Evolutionary conservation across 805 yeast species (phyloP), one percentile per base, ranked within the genome.

Genomic region (Torulaspora franciscae): DNA sequence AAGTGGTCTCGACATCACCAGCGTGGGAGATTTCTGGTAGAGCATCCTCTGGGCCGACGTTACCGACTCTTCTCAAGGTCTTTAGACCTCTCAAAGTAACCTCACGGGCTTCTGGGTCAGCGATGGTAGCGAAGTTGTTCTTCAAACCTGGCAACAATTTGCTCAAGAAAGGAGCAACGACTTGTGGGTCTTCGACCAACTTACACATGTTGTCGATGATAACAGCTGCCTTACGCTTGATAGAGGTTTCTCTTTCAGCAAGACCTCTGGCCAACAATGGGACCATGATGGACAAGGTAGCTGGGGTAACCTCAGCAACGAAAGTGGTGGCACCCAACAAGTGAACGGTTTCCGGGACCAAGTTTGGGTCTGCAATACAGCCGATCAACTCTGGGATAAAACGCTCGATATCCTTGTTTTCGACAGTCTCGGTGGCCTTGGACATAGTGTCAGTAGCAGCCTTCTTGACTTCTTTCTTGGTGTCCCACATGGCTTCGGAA

Each of bases 401-500:
- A 80, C 91, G 88, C 75, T 88, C 96, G 70, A 93, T 95, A 90
- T 93, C 99, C 84, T 91, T 93, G 93, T 93, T 93, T 73, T 91
- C 95, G 61, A 93, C 91, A 67, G 98, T 89, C 73, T 90, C 93
- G 64, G 99, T 93, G 61, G 95, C 83, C 75, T 88, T 87, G 73
- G 90, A 79, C 81, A 93, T 89, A 72, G 98, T 88, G 65, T 82
- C 83, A 62, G 93, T 85, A 56, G 99, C 98, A 70, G 95, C 95
- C 61, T 77, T 80, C 84, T 93, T 93, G 69, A 93, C 99, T 68
- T 93, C 98, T 74, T 80, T 78, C 83, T 93, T 93, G 75, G 99
- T 93, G 76, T 93, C 99, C 99, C 99, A 93, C 98, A 93, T 93
- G 65, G 97, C 88, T 79, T 93, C 99, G 62, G 99, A 93, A 65